These are phyloP conservation scores for Apocynum venetum DNA, from an alignment of 257 asterid species.

Conservation along the genomic window DNA sequence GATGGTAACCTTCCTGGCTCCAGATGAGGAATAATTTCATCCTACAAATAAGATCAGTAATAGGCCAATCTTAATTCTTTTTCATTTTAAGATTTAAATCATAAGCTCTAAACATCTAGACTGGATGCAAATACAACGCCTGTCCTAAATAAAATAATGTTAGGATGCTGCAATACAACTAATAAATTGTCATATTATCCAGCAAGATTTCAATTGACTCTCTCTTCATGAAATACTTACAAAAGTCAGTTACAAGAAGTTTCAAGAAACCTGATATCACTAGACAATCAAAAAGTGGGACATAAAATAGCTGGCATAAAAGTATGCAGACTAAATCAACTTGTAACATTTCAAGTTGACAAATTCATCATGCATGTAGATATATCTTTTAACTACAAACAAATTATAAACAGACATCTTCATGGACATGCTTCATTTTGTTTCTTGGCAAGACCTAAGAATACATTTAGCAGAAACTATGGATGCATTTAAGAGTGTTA, in stretches of 20 bases:
- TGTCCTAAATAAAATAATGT: not conserved
- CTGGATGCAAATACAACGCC: not conserved
- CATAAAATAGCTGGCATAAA: too few species aligned
- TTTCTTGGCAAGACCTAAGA: not conserved
- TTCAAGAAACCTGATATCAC: too few species aligned
- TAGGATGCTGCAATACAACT: not conserved
- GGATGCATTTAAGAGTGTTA: not conserved
- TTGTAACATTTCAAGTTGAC: too few species aligned
- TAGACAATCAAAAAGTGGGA: too few species aligned
- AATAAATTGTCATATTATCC: not conserved
- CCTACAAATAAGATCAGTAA: constrained; percentile 38
- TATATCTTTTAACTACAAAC: too few species aligned
- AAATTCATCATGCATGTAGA: too few species aligned
- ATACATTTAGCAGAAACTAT: not conserved
- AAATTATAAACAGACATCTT: not conserved
- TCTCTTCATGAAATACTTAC: not conserved
- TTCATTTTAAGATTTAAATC: not conserved
- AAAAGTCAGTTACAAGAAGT: not conserved
- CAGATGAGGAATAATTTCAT: constrained; percentile 81
- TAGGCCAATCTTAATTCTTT: not conserved
- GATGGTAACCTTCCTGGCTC: constrained; percentile 93
- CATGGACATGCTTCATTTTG: not conserved
- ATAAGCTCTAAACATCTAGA: not conserved
- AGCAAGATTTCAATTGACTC: not conserved
- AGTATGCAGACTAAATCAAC: too few species aligned